Evolutionary conservation across 1,284 basidiomycete genomes (phyloP), one percentile per base, ranked within the genome.

Genomic region (Abortiporus biennis): DNA sequence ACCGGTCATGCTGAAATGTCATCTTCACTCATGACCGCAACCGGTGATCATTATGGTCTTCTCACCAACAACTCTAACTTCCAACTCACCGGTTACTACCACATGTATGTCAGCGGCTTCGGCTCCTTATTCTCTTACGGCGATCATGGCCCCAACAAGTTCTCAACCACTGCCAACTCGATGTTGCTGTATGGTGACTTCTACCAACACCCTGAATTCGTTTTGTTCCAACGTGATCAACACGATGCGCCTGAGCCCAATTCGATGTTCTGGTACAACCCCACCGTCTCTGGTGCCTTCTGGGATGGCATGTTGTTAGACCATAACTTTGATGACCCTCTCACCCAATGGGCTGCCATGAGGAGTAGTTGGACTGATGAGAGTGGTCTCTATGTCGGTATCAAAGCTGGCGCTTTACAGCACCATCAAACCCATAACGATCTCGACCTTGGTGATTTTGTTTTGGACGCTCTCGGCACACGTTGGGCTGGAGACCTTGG

Each of bases 211-310:
- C 89, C 95, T 9, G 64, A 71, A 52, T 95, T 84, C 62, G 72
- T 81, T 12, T 76, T 99, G 40, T 93, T 84, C 78, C 95, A 99
- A 66, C 89, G 95, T 47, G 95, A 99, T 61, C 89, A 87, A 54
- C 68, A 69, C 42, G 94, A 98, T 56, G 84, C 92, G 1, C 49
- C 63, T 12, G 95, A 99, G 51, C 95, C 95, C 0, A 92, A 85
- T 78, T 82, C 80, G 57, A 94, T 99, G 91, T 95, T 99, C 72
- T 99, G 92, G 92, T 99, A 98, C 64, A 75, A 97, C 61, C 81
- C 92, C 9, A 70, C 78, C 3, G 76, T 83, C 38, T 66, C 71
- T 15, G 95, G 95, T 44, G 90, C 91, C 37, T 99, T 87, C 75
- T 98, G 92, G 93, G 81, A 93, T 58, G 83, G 80, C 37, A 65